Evolutionary conservation across 2,329 filamentous ascomycete species (phyloP).

Genomic region (Ustulina deusta): DNA sequence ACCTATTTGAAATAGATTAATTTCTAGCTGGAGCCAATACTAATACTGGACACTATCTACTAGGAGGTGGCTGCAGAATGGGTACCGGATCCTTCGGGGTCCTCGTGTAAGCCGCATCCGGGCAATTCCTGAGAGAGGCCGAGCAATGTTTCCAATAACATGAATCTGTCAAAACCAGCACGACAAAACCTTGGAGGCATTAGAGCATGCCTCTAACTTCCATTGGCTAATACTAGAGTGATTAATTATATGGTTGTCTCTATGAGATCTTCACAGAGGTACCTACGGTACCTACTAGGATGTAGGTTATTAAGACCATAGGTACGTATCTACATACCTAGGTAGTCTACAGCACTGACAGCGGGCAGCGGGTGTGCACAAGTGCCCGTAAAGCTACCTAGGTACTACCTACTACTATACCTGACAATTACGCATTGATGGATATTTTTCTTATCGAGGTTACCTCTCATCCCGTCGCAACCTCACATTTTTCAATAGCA

Average conservation of each 20-base stretch:
- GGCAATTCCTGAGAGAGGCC: background rate
- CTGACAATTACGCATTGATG: slow-evolving; percentile 10
- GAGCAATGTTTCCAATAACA: background rate
- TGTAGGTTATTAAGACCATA: too few species aligned
- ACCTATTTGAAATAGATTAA: slow-evolving; percentile 35
- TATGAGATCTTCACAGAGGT: too few species aligned
- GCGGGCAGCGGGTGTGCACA: too few species aligned
- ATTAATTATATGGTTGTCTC: background rate
- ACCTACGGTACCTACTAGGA: too few species aligned
- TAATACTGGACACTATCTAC: too few species aligned
- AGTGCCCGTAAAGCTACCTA: too few species aligned
- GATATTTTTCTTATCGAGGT: slow-evolving; percentile 18
- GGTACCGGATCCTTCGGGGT: slow-evolving; percentile 1
- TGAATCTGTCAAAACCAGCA: background rate
- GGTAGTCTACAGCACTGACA: too few species aligned
- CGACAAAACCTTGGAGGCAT: background rate
- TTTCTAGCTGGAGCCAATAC: slow-evolving; percentile 17
- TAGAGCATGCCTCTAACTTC: background rate
- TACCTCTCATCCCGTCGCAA: background rate
- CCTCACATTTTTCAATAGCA: slow-evolving; percentile 16
- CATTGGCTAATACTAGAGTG: background rate
- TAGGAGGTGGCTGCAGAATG: slow-evolving; percentile 14
- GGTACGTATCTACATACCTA: background rate
- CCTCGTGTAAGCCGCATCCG: slow-evolving; percentile 12
- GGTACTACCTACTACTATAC: too few species aligned